phyloP scores from a whole-genome alignment of 2,329 filamentous ascomycete species.

The Alternaria dauci region DNA sequence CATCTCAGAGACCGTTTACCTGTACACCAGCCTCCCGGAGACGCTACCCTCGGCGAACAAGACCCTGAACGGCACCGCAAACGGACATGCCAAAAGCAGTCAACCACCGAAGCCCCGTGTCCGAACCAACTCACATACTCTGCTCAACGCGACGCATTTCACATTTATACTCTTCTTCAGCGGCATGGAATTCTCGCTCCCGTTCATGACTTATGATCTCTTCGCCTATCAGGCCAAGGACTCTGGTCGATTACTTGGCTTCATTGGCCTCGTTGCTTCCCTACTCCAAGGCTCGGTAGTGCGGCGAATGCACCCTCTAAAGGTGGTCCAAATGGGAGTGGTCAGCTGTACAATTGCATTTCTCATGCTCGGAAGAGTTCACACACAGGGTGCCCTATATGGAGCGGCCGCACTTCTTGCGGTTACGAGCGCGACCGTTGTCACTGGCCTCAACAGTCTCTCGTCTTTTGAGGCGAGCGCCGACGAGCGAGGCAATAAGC shows the following conservation, averaged over 20 bases:
- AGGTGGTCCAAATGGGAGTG: slow-evolving; percentile 81
- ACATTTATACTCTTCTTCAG: slow-evolving; percentile 96
- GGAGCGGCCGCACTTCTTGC: slow-evolving; percentile 83
- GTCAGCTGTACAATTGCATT: slow-evolving; percentile 81
- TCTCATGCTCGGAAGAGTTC: slow-evolving; percentile 75
- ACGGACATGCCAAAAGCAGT: slow-evolving; percentile 30
- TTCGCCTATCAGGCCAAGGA: slow-evolving; percentile 82
- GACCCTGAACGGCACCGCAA: slow-evolving; percentile 23
- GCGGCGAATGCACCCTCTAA: slow-evolving; percentile 80
- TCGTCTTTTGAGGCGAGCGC: slow-evolving; percentile 87
- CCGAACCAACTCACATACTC: slow-evolving; percentile 80
- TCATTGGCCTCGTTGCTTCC: slow-evolving; percentile 88
- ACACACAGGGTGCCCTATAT: slow-evolving; percentile 76
- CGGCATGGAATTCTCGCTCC: slow-evolving; percentile 96
- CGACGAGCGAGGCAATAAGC: slow-evolving; percentile 81
- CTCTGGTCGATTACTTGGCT: slow-evolving; percentile 87
- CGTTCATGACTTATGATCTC: slow-evolving; percentile 96
- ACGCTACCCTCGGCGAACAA: slow-evolving; percentile 69
- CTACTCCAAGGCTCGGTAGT: slow-evolving; percentile 94
- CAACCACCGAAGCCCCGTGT: slow-evolving; percentile 31
- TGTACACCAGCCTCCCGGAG: slow-evolving; percentile 86
- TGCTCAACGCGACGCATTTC: slow-evolving; percentile 88
- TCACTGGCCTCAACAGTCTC: slow-evolving; percentile 90
- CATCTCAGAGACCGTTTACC: slow-evolving; percentile 84
- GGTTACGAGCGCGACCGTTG: slow-evolving; percentile 91